These are phyloP conservation scores for Zoysia pacifica DNA, from an alignment of 176 grass and related monocot genomes.

Conservation along the genomic window DNA sequence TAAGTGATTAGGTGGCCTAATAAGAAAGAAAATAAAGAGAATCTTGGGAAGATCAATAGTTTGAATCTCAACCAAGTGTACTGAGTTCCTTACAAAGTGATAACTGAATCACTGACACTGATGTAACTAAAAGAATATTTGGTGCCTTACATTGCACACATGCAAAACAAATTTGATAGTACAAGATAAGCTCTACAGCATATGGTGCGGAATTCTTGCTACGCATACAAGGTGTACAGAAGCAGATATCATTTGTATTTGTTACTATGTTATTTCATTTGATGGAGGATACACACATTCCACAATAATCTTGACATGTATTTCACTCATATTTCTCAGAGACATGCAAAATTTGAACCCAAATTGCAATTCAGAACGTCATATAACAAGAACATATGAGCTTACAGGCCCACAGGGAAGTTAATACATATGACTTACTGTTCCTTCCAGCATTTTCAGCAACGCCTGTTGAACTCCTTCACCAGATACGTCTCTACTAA, in stretches of 20 bases:
- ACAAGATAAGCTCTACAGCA: conserved; percentile 19
- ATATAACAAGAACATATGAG: background rate
- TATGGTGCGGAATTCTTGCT: too few relatives aligned
- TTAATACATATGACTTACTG: conserved; percentile 60
- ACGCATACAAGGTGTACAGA: background rate
- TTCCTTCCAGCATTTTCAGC: conserved; percentile 99
- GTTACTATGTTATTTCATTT: conserved; percentile 13
- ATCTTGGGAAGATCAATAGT: background rate
- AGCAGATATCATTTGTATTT: too few relatives aligned
- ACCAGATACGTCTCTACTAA: conserved; percentile 98
- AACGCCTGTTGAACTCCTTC: conserved; percentile 99
- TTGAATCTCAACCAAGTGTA: conserved; percentile 19
- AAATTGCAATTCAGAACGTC: conserved; percentile 2
- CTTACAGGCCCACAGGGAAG: conserved; percentile 1
- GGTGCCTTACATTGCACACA: background rate
- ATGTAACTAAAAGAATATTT: conserved; percentile 8
- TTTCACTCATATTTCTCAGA: background rate
- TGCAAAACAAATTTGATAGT: background rate
- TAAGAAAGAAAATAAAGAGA: background rate
- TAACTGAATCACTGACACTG: background rate
- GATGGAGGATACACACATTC: conserved; percentile 19
- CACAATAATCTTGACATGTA: background rate
- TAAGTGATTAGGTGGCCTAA: background rate
- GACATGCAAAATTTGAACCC: conserved; percentile 1
- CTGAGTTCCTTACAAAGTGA: conserved; percentile 2